Conservation (phyloP, 2,329 filamentous ascomycete genomes). For the Xylaria sp. region DNA sequence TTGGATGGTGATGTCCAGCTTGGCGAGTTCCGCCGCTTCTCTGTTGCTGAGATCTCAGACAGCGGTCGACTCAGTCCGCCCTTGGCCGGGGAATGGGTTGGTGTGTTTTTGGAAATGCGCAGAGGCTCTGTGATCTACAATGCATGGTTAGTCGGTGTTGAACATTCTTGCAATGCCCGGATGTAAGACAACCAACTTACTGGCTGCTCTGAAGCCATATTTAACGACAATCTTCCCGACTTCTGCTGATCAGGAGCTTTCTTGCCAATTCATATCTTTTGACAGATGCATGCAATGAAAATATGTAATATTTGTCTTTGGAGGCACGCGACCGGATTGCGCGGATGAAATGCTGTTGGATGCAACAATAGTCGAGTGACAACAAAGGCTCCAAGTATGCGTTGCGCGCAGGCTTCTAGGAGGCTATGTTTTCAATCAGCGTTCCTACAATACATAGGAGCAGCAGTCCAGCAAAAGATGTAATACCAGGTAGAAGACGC, state of each 20-base stretch:
- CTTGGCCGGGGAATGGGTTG: conserved; percentile 70
- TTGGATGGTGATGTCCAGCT: conserved; percentile 83
- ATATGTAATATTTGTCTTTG: conserved; percentile 21
- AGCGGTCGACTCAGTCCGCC: conserved; percentile 76
- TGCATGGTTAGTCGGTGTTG: conserved; percentile 7
- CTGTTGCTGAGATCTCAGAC: conserved; percentile 87
- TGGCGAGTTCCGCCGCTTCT: conserved; percentile 89
- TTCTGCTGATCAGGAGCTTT: conserved; percentile 37
- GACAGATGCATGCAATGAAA: conserved; percentile 32
- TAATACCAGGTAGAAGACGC: conserved; percentile 14
- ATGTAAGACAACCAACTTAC: conserved; percentile 42
- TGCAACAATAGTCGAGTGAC: conserved; percentile 16
- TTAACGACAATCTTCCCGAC: conserved; percentile 38
- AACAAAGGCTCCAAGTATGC: conserved; percentile 13
- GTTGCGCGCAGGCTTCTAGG: conserved; percentile 23
- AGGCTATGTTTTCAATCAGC: background rate
- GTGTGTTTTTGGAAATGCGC: conserved; percentile 78
- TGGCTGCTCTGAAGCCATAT: conserved; percentile 47
- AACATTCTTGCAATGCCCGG: conserved; percentile 29
- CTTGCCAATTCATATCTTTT: conserved; percentile 43
- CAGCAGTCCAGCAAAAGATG: conserved; percentile 23
- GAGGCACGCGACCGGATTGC: conserved; percentile 13
- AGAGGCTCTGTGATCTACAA: conserved; percentile 68
- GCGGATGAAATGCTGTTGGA: conserved; percentile 12
- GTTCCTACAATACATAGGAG: conserved; percentile 23